Evolutionary conservation across 1,139 yeast genomes (phyloP), one percentile per base, ranked within the genome.

Genomic region (Suzukiozyma palmioleophila): DNA sequence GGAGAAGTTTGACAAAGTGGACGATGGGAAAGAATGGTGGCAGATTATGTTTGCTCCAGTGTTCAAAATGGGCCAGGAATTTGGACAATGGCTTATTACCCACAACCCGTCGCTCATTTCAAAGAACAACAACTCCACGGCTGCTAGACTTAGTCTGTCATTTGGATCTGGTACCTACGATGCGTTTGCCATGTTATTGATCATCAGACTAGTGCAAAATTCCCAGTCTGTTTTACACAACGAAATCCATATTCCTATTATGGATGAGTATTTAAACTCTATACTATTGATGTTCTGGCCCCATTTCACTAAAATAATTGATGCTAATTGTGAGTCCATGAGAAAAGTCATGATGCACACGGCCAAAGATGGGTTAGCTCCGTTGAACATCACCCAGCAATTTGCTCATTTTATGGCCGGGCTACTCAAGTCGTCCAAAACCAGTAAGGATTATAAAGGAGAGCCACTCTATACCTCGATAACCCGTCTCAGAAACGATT

Each of bases 241-340:
- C 42, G 75, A 64, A 66, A 75, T 58, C 61, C 95, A 54, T 61
- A 76, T 86, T 3, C 95, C 96, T 0, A 79, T 82, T 2, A 66
- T 87, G 52, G 90, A 84, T 48, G 85, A 79, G 43, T 86, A 85
- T 55, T 66, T 87, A 45, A 83, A 85, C 53, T 70, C 80, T 10
- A 78, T 85, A 45, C 61, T 84, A 43, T 73, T 86, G 35, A 57
- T 73, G 0, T 64, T 90, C 32, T 90, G 97, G 97, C 96, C 97
- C 1, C 80, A 77, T 43, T 85, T 89, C 53, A 95, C 92, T 51
- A 73, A 69, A 37, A 68, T 86, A 31, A 74, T 89, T 39, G 96
- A 89, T 57, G 62, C 76, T 35, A 87, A 89, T 51, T 83, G 95
- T 54, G 88, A 83, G 16, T 75, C 79, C 24, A 65, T 89, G 59